Evolutionary conservation across 108 stramenopile species (phyloP).

Genomic region (Craspedostauros australis): DNA sequence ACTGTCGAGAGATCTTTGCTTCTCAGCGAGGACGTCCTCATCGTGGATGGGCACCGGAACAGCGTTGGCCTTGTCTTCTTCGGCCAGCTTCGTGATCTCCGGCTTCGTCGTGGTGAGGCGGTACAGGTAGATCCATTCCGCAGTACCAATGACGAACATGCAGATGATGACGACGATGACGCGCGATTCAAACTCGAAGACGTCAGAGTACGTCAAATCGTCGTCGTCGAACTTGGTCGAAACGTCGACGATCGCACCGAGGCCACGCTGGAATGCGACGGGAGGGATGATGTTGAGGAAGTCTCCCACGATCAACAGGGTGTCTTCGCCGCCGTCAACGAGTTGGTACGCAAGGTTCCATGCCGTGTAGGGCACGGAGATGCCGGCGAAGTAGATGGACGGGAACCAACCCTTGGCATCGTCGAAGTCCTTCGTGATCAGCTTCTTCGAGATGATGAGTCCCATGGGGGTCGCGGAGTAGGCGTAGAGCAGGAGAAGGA

Average conservation of each 20-base stretch:
- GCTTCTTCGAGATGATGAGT: conserved; percentile 34
- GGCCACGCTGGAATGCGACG: conserved; percentile 35
- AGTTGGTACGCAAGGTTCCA: conserved; percentile 16
- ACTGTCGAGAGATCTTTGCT: too few relatives aligned
- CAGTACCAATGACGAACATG: conserved; percentile 20
- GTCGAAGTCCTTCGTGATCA: conserved; percentile 20
- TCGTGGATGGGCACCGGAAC: too few relatives aligned
- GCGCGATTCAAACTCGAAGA: conserved; percentile 34
- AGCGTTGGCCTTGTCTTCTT: too few relatives aligned
- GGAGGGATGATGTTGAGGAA: conserved; percentile 25
- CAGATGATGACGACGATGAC: conserved; percentile 28
- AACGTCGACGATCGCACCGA: conserved; percentile 22
- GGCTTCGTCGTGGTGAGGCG: conserved; percentile 16
- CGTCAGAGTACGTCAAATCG: conserved; percentile 23
- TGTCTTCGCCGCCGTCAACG: conserved; percentile 8
- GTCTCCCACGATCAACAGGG: conserved; percentile 29
- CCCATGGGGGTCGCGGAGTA: conserved; percentile 31
- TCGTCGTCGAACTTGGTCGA: conserved; percentile 19
- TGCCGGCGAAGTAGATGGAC: conserved; percentile 19
- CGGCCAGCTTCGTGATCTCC: conserved; percentile 2
- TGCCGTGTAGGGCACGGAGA: conserved; percentile 21
- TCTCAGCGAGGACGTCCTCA: too few relatives aligned
- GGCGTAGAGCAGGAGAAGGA: conserved; percentile 25
- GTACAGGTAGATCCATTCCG: conserved; percentile 31
- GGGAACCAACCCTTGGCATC: conserved; percentile 36